Conservation (phyloP, 371 early-diverging fungal genomes). For the Batrachochytrium dendrobatidis region DNA sequence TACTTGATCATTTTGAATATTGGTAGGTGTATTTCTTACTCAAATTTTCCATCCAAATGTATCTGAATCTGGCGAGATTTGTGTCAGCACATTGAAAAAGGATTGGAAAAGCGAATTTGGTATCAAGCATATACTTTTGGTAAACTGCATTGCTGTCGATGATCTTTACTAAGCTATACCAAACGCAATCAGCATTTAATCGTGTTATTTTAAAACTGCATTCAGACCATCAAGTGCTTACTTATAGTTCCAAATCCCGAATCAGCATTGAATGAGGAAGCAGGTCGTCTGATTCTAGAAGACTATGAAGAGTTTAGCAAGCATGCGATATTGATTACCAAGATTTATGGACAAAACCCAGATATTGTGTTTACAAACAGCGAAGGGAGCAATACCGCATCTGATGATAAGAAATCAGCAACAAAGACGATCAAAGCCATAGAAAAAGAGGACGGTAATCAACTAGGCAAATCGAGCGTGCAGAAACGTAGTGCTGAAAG, state of each 20-base stretch:
- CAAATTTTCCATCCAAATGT: slow-evolving; percentile 94
- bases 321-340: slow-evolving; percentile 66
- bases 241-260: slow-evolving; percentile 91
- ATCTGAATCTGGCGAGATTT: slow-evolving; percentile 75
- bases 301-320: slow-evolving; percentile 73
- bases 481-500: not conserved
- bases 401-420: not conserved
- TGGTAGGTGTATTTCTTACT: slow-evolving; percentile 76
- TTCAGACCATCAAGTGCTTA: slow-evolving; percentile 78
- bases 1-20: too few relatives aligned
- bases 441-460: too few relatives aligned
- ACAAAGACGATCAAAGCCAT: too few relatives aligned
- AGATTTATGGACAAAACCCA: slow-evolving; percentile 57
- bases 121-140: slow-evolving; percentile 71
- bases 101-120: slow-evolving; percentile 84
- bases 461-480: too few relatives aligned
- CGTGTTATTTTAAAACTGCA: not conserved
- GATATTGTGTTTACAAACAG: slow-evolving; percentile 4
- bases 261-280: slow-evolving; percentile 88
- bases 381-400: not conserved
- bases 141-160: slow-evolving; percentile 19
- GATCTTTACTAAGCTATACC: not conserved
- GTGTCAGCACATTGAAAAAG: slow-evolving; percentile 85
- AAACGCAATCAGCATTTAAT: not conserved
- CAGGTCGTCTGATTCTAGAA: slow-evolving; percentile 77